These are phyloP conservation scores for Coniochaeta prunicola DNA, from an alignment of 2,329 filamentous ascomycete species.

Conservation along the genomic window DNA sequence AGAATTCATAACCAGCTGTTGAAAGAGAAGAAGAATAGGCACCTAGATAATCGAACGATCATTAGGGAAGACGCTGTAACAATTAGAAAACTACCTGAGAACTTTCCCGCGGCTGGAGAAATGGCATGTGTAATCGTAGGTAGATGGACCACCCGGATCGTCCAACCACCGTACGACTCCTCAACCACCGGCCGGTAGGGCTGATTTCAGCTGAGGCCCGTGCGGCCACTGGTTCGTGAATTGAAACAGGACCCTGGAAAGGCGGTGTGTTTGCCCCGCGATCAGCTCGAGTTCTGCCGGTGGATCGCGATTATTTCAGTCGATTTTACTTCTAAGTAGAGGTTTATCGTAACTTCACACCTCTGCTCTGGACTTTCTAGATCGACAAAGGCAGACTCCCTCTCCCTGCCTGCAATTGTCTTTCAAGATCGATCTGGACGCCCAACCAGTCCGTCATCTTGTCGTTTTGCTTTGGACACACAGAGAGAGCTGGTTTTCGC, in stretches of 20 bases:
- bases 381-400: neutral
- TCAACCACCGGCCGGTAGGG: neutral
- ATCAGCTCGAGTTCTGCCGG: neutral
- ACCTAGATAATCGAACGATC: too few relatives aligned
- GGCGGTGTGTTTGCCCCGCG: constrained; percentile 1
- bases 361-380: neutral
- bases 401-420: neutral
- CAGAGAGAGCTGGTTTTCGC: neutral
- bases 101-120: too few relatives aligned
- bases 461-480: neutral
- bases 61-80: neutral
- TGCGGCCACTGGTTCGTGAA: neutral
- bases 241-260: neutral
- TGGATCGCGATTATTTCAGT: neutral
- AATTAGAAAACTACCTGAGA: too few relatives aligned
- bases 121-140: too few relatives aligned
- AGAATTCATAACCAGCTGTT: too few relatives aligned
- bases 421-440: neutral
- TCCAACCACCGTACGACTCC: neutral
- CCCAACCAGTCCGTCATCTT: neutral
- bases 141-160: neutral
- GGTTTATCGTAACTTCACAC: neutral
- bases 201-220: neutral
- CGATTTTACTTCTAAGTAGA: neutral
- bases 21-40: too few relatives aligned